Evolutionary conservation across 139 green algal species (phyloP).

Genomic region (Pseudopediastrum boryanum): DNA sequence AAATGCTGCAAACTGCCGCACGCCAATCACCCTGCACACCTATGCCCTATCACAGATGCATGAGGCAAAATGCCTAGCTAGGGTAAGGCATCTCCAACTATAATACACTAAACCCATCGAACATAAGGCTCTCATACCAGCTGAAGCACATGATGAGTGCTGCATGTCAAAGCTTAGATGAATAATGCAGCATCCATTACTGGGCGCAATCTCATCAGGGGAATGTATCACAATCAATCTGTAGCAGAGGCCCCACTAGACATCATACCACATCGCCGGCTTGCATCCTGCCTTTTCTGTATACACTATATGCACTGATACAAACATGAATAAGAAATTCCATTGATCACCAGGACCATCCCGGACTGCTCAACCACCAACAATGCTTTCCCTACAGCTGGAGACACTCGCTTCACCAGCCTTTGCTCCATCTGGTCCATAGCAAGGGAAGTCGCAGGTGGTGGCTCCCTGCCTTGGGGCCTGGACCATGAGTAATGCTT

Average conservation of each 20-base stretch:
- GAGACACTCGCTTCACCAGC: too few species aligned
- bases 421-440: neutral
- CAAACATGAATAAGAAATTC: neutral
- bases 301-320: neutral
- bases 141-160: neutral
- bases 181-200: neutral
- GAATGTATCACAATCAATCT: neutral
- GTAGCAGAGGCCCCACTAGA: neutral
- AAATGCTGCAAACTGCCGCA: too few species aligned
- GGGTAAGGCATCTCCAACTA: too few species aligned
- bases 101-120: neutral
- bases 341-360: neutral
- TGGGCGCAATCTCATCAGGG: neutral
- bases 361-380: neutral
- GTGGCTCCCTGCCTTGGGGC: constrained; percentile 2
- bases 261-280: too few species aligned
- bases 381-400: neutral
- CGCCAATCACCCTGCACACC: too few species aligned
- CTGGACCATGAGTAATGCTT: neutral
- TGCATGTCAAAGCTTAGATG: too few species aligned
- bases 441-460: constrained; percentile 20
- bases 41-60: too few species aligned
- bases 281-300: neutral
- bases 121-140: neutral
- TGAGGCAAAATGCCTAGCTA: too few species aligned